Conservation (phyloP, 2,329 filamentous ascomycete genomes). For the Penicillium italicum region DNA sequence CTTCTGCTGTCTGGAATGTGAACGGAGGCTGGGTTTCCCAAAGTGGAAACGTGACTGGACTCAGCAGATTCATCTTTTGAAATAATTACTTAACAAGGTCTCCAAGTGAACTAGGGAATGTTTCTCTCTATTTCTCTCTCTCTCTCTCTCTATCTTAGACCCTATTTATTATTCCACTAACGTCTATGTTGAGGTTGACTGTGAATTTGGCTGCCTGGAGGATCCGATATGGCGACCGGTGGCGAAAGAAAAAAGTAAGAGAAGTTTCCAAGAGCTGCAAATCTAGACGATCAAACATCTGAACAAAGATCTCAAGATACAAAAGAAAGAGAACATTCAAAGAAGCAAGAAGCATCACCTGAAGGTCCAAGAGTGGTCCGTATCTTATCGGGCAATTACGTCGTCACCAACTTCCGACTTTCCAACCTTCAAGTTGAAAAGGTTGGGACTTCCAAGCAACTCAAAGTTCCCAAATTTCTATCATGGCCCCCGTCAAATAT, state of each 20-base stretch:
- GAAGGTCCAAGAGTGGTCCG: too few species aligned
- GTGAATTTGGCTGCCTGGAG: slow-evolving; percentile 9
- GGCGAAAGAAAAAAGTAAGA: background rate
- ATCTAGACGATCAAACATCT: background rate
- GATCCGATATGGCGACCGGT: background rate
- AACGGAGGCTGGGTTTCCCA: too few species aligned
- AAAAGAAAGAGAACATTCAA: background rate
- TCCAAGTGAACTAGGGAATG: too few species aligned
- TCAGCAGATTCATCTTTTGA: too few species aligned
- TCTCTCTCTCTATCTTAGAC: too few species aligned
- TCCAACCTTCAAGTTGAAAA: background rate
- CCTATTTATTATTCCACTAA: too few species aligned
- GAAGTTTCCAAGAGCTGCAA: background rate
- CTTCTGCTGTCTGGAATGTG: too few species aligned
- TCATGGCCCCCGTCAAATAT: slow-evolving; percentile 34
- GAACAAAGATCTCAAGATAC: too few species aligned
- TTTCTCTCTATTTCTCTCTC: too few species aligned
- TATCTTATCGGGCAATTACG: slow-evolving; percentile 11
- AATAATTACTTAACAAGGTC: too few species aligned
- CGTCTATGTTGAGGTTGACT: background rate
- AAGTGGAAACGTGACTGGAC: too few species aligned
- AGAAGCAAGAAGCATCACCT: background rate
- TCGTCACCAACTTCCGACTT: background rate
- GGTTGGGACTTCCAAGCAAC: background rate
- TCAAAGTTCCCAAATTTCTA: slow-evolving; percentile 10